Conservation (phyloP, 148 eudicot species). For the Vaccinium darrowii region DNA sequence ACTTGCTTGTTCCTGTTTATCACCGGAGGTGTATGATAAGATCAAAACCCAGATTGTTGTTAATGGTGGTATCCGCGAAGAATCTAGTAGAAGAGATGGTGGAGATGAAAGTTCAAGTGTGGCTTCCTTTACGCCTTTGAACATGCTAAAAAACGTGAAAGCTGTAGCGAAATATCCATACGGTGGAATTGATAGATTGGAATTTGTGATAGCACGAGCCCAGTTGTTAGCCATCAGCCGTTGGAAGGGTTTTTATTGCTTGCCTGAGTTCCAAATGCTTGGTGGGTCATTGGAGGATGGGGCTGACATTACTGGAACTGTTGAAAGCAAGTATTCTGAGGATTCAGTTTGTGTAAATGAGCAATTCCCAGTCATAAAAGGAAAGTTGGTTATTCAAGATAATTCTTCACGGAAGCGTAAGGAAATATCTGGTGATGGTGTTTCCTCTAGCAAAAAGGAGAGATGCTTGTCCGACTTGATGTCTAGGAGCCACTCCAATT, state of each 20-base stretch:
- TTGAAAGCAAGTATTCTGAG: conserved; percentile 17
- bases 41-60: conserved; percentile 45
- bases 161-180: conserved; percentile 42
- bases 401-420: conserved; percentile 41
- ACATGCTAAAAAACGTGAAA: conserved; percentile 42
- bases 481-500: conserved; percentile 16
- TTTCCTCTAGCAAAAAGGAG: conserved; percentile 29
- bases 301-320: conserved; percentile 20
- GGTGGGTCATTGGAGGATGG: conserved; percentile 36
- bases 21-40: conserved; percentile 37
- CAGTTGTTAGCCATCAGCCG: conserved; percentile 60
- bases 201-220: conserved; percentile 42
- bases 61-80: conserved; percentile 57
- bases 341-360: conserved; percentile 17
- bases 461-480: conserved; percentile 34
- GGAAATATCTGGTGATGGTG: conserved; percentile 23
- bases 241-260: conserved; percentile 58
- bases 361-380: conserved; percentile 19
- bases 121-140: conserved; percentile 44
- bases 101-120: conserved; percentile 45
- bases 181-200: conserved; percentile 38
- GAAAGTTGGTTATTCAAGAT: conserved; percentile 23
- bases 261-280: conserved; percentile 39
- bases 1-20: conserved; percentile 61
- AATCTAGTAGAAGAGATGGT: conserved; percentile 38